A percentile compares a stretch with the other conserved stretches of the same genome.
Evolutionary conservation across 345 rosid genomes (phyloP).

Genomic region (Streptanthus diversifolius): DNA sequence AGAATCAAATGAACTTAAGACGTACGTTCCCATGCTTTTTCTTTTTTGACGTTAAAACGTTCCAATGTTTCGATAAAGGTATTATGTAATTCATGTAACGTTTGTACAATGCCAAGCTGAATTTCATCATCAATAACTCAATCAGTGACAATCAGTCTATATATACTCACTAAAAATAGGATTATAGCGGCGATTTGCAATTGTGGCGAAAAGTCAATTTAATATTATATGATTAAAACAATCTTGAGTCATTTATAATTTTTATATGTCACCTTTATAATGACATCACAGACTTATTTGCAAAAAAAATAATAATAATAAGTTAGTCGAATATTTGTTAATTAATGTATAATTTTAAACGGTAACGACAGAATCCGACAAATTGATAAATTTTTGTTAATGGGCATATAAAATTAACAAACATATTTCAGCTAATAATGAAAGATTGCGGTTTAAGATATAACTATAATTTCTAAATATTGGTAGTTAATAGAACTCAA

Average conservation of each 20-base stretch:
- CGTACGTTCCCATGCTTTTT: too few relatives aligned
- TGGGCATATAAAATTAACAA: too few relatives aligned
- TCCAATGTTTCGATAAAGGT: not conserved
- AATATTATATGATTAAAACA: not conserved
- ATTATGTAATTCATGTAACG: not conserved
- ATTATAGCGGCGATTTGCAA: not conserved
- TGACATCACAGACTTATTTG: not conserved
- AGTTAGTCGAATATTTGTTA: too few relatives aligned
- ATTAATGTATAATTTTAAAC: not conserved
- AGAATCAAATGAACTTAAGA: not conserved
- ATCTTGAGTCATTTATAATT: not conserved
- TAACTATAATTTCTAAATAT: not conserved
- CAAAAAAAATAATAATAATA: not conserved
- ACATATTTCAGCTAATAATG: not conserved
- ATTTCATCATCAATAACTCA: constrained; percentile 9
- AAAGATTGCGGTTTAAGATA: not conserved
- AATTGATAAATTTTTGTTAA: not conserved
- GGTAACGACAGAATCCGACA: constrained; percentile 4
- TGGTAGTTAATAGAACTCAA: not conserved
- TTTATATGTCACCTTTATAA: not conserved
- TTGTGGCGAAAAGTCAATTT: not conserved
- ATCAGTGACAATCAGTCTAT: not conserved
- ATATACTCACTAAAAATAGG: not conserved
- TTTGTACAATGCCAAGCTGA: constrained; percentile 9
- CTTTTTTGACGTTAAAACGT: too few relatives aligned